These are phyloP conservation scores for Penicillium salamii DNA, from an alignment of 495 filamentous ascomycete genomes.

Conservation along the genomic window DNA sequence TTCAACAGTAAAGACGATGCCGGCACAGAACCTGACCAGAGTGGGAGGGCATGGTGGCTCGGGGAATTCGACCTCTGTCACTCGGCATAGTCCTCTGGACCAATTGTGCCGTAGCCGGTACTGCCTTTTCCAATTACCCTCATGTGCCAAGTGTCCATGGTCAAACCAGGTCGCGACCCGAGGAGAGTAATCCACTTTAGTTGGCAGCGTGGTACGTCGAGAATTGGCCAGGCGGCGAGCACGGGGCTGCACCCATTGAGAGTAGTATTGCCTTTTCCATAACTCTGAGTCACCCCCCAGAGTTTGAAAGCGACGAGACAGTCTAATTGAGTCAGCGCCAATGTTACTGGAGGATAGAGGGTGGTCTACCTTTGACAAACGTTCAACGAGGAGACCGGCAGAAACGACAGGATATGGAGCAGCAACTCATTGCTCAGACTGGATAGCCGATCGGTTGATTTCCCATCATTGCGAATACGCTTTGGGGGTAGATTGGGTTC, in stretches of 20 bases:
- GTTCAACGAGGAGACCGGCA: constrained; percentile 66
- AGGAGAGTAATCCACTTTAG: constrained; percentile 63
- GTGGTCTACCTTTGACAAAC: constrained; percentile 60
- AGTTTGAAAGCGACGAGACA: constrained; percentile 75
- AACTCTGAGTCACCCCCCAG: constrained; percentile 81
- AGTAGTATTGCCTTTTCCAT: constrained; percentile 89
- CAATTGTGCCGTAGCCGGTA: constrained; percentile 93
- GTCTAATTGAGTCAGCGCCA: constrained; percentile 33
- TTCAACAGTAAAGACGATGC: constrained; percentile 78
- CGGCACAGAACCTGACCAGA: constrained; percentile 69
- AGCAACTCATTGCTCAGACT: constrained; percentile 83
- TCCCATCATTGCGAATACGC: constrained; percentile 22
- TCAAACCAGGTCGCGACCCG: constrained; percentile 82
- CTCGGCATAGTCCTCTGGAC: constrained; percentile 75
- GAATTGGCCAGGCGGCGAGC: constrained; percentile 72
- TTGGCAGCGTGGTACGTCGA: constrained; percentile 40
- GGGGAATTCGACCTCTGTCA: constrained; percentile 71
- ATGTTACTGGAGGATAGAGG: background rate
- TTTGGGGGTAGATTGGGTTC: constrained; percentile 25
- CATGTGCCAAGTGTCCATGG: constrained; percentile 56
- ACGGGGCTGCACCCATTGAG: constrained; percentile 82
- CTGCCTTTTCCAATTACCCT: constrained; percentile 80
- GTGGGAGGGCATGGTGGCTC: constrained; percentile 53
- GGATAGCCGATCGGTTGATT: constrained; percentile 47
- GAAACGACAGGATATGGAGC: constrained; percentile 75